phyloP scores from a whole-genome alignment of 805 yeast species.

The Cyberlindnera sargentensis region DNA sequence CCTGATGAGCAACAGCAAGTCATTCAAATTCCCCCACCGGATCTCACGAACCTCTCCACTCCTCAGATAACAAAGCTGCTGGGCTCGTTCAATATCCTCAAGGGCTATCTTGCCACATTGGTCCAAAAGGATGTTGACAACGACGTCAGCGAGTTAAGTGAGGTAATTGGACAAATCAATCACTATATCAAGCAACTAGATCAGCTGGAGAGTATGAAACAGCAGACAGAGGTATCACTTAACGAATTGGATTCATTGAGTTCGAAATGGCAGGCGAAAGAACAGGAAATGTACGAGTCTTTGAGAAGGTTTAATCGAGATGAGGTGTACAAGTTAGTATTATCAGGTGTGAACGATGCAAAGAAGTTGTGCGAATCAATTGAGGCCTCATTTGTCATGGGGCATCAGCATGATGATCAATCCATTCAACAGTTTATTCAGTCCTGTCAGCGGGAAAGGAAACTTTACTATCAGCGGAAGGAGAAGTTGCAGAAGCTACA shows the following conservation, averaged over 20 bases:
- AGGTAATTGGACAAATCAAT: conserved; percentile 20
- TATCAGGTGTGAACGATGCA: conserved; percentile 25
- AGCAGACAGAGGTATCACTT: conserved; percentile 11
- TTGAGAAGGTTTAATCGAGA: conserved; percentile 31
- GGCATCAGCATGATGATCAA: conserved; percentile 23
- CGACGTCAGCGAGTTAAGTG: conserved; percentile 21
- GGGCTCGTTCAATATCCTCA: conserved; percentile 15
- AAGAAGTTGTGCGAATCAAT: conserved; percentile 29
- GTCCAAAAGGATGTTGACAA: conserved; percentile 19
- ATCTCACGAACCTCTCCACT: conserved; percentile 15
- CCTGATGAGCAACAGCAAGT: background rate
- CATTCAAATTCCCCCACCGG: conserved; percentile 12
- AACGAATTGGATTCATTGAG: conserved; percentile 5
- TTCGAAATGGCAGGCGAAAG: conserved; percentile 30
- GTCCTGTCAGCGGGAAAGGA: conserved; percentile 35
- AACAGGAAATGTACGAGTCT: conserved; percentile 27
- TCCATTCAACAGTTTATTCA: conserved; percentile 32
- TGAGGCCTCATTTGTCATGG: conserved; percentile 25
- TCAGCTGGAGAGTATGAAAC: conserved; percentile 25
- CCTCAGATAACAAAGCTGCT: conserved; percentile 19
- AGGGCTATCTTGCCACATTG: conserved; percentile 24
- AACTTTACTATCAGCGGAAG: conserved; percentile 35
- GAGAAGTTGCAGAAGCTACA: conserved; percentile 43
- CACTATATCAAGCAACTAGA: conserved; percentile 22
- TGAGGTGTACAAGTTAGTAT: conserved; percentile 27